These are phyloP conservation scores for Aureobasidium subglaciale DNA, from an alignment of 2,329 filamentous ascomycete genomes.

Conservation along the genomic window DNA sequence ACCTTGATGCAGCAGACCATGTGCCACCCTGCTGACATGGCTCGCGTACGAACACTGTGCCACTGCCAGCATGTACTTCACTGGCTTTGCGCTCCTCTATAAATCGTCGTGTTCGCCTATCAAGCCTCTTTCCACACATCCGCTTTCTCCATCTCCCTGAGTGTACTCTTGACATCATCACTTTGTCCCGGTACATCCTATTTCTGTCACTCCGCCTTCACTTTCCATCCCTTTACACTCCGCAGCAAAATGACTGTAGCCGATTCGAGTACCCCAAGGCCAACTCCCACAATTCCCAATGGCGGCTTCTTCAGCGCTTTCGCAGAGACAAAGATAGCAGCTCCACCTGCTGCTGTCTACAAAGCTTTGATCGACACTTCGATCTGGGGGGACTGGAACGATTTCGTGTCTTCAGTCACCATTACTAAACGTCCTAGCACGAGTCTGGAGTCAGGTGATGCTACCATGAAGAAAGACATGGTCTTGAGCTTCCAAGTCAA, in stretches of 20 bases:
- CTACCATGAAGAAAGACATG: slow-evolving; percentile 32
- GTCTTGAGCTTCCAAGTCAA: slow-evolving; percentile 38
- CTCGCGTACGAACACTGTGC: no score
- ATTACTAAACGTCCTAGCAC: slow-evolving; percentile 35
- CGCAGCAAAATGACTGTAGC: neutral
- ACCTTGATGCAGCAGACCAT: neutral
- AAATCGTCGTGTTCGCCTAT: neutral
- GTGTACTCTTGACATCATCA: neutral
- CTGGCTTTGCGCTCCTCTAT: neutral
- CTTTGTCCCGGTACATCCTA: neutral
- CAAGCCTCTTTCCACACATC: no score
- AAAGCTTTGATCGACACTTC: slow-evolving; percentile 38
- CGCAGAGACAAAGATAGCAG: slow-evolving; percentile 32
- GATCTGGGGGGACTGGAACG: slow-evolving; percentile 42
- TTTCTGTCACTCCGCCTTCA: neutral
- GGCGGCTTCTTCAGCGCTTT: slow-evolving; percentile 29
- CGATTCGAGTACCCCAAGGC: slow-evolving; percentile 18
- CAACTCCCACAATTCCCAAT: slow-evolving; percentile 24
- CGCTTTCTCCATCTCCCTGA: neutral
- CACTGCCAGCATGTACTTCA: neutral
- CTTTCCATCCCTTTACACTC: neutral
- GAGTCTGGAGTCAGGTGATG: neutral
- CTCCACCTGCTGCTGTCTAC: slow-evolving; percentile 38
- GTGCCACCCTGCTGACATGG: neutral
- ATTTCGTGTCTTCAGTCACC: slow-evolving; percentile 39